phyloP scores from a whole-genome alignment of 2,329 filamentous ascomycete genomes.

The Lecanosticta acicola region DNA sequence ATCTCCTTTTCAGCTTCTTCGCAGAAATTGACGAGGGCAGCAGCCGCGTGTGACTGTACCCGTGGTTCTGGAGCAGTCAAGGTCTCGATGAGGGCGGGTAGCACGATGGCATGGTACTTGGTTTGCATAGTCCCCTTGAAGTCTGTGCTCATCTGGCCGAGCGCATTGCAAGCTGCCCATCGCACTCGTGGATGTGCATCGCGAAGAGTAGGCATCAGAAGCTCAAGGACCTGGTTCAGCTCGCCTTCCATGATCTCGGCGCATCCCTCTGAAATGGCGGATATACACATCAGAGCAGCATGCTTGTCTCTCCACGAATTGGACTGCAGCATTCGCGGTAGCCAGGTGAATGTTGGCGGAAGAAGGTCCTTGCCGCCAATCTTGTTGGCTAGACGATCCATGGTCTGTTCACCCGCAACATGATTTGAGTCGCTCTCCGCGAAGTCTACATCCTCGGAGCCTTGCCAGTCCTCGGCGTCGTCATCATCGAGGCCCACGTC shows the following conservation, averaged over 20 bases:
- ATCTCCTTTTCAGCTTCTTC: conserved; percentile 92
- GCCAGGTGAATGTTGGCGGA: conserved; percentile 91
- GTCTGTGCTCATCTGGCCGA: conserved; percentile 99
- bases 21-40: conserved; percentile 98
- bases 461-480: conserved; percentile 88
- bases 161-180: conserved; percentile 94
- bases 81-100: conserved; percentile 88
- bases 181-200: conserved; percentile 90
- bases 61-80: conserved; percentile 83
- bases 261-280: conserved; percentile 95
- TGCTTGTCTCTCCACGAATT: conserved; percentile 92
- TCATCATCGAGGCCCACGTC: conserved; percentile 93
- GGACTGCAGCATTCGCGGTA: conserved; percentile 95
- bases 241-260: conserved; percentile 93
- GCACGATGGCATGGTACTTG: conserved; percentile 81
- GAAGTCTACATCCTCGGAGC: conserved; percentile 86
- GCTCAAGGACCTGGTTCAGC: conserved; percentile 83
- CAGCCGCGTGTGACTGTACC: conserved; percentile 93
- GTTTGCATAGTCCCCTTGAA: conserved; percentile 98
- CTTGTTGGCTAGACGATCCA: conserved; percentile 96
- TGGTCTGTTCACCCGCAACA: conserved; percentile 94
- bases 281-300: conserved; percentile 96
- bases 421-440: conserved; percentile 97
- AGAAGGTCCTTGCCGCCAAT: conserved; percentile 90
- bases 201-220: conserved; percentile 86